Evolutionary conservation across 116 monocot species (phyloP).

Genomic region (Trichopus zeylanicus): DNA sequence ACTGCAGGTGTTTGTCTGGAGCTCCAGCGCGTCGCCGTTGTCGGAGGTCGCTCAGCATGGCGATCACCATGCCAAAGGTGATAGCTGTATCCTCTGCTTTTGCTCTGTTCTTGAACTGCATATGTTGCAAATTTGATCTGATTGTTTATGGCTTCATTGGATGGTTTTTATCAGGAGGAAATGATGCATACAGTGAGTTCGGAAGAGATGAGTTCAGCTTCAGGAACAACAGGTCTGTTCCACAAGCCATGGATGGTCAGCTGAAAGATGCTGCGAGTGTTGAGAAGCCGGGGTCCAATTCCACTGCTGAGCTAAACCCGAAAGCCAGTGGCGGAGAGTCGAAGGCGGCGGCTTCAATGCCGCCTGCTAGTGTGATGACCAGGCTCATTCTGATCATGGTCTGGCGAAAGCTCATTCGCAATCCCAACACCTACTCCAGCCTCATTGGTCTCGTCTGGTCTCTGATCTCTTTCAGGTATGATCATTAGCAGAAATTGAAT

Average conservation of each 20-base stretch:
- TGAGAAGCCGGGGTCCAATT: neutral
- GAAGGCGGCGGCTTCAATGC: neutral
- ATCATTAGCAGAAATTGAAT: neutral
- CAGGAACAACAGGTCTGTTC: neutral
- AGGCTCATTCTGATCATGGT: constrained; percentile 6
- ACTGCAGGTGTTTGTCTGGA: constrained; percentile 2
- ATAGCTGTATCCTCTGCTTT: too few species aligned
- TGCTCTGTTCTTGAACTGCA: neutral
- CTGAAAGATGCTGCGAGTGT: neutral
- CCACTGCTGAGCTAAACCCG: neutral
- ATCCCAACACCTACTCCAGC: constrained; percentile 7
- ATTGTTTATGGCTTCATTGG: neutral
- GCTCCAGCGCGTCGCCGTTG: neutral
- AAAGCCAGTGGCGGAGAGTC: neutral
- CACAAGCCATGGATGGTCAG: too few species aligned
- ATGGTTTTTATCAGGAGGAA: neutral
- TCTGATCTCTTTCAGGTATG: constrained; percentile 1
- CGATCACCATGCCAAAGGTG: too few species aligned
- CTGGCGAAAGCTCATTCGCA: constrained; percentile 3
- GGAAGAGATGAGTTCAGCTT: constrained; percentile 1
- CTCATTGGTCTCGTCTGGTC: constrained; percentile 2
- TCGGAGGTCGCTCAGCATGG: neutral
- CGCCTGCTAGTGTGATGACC: neutral
- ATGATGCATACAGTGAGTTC: neutral
- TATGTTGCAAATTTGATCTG: neutral